Conservation (phyloP, 768 basidiomycete genomes). For the Mycena filopes region DNA sequence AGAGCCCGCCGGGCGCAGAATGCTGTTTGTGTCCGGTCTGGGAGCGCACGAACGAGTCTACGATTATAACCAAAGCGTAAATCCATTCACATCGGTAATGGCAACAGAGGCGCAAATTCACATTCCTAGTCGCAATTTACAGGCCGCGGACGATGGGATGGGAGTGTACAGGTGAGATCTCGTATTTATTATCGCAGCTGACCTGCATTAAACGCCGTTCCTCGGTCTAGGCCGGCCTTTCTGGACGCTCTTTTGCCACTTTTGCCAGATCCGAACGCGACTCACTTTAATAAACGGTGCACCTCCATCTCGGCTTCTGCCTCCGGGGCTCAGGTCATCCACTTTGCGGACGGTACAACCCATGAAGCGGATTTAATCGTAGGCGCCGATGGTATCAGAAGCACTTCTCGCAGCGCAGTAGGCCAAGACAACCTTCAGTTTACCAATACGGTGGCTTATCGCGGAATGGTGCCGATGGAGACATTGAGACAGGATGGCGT, state of each 20-base stretch:
- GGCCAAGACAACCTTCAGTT: constrained; percentile 48
- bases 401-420: constrained; percentile 53
- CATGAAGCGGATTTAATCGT: constrained; percentile 60
- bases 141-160: constrained; percentile 50
- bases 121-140: constrained; percentile 42
- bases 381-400: constrained; percentile 66
- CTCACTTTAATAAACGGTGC: constrained; percentile 65
- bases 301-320: constrained; percentile 42
- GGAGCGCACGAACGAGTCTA: constrained; percentile 56
- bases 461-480: constrained; percentile 56
- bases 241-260: constrained; percentile 58
- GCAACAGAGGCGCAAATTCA: constrained; percentile 4
- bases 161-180: constrained; percentile 56
- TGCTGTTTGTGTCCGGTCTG: constrained; percentile 54
- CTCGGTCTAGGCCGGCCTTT: constrained; percentile 62
- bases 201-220: constrained; percentile 2
- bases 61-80: constrained; percentile 47
- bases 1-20: constrained; percentile 44
- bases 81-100: constrained; percentile 9
- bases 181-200: constrained; percentile 2
- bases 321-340: constrained; percentile 46
- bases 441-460: constrained; percentile 60
- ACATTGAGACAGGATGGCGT: constrained; percentile 54
- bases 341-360: constrained; percentile 61
- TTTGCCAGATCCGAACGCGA: constrained; percentile 48